Percentiles rank a stretch among this genome's conserved stretches.
These are phyloP conservation scores for Annulohypoxylon bovei DNA, from an alignment of 495 filamentous ascomycete genomes.

Conservation along the genomic window DNA sequence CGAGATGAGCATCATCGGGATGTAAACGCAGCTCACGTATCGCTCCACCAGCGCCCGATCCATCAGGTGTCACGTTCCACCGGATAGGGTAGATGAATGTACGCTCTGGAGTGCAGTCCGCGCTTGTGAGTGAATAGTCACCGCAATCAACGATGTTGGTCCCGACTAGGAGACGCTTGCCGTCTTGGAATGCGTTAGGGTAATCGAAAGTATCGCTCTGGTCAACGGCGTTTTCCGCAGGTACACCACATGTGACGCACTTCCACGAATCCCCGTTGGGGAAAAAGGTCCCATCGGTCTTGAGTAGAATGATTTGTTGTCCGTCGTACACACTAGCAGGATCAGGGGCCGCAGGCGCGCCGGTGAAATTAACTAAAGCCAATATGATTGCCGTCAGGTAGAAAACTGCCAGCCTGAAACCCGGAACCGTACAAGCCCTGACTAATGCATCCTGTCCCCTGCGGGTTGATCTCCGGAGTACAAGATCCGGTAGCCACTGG, in stretches of 20 bases:
- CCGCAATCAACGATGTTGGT: constrained; percentile 42
- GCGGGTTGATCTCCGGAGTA: constrained; percentile 31
- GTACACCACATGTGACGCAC: constrained; percentile 45
- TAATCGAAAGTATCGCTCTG: constrained; percentile 19
- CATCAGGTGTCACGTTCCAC: constrained; percentile 36
- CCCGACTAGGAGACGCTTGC: constrained; percentile 35
- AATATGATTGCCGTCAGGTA: neutral
- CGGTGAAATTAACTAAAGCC: constrained; percentile 32
- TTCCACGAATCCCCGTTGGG: constrained; percentile 43
- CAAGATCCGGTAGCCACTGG: constrained; percentile 30
- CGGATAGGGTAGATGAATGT: constrained; percentile 40
- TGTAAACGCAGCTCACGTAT: constrained; percentile 43
- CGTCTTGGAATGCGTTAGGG: constrained; percentile 45
- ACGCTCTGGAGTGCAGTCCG: constrained; percentile 30
- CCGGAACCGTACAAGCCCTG: neutral
- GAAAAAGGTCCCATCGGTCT: neutral
- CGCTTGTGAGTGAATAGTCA: constrained; percentile 19
- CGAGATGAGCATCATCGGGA: constrained; percentile 38
- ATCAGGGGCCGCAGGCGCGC: constrained; percentile 27
- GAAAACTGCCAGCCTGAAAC: neutral
- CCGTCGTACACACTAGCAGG: constrained; percentile 35
- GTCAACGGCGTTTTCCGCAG: constrained; percentile 29
- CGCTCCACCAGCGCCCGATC: constrained; percentile 30
- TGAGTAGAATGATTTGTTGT: neutral
- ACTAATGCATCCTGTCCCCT: constrained; percentile 37